Percentiles rank a stretch among this genome's conserved stretches.
phyloP scores from a whole-genome alignment of 2,329 filamentous ascomycete species.

The Aureobasidium sp. region DNA sequence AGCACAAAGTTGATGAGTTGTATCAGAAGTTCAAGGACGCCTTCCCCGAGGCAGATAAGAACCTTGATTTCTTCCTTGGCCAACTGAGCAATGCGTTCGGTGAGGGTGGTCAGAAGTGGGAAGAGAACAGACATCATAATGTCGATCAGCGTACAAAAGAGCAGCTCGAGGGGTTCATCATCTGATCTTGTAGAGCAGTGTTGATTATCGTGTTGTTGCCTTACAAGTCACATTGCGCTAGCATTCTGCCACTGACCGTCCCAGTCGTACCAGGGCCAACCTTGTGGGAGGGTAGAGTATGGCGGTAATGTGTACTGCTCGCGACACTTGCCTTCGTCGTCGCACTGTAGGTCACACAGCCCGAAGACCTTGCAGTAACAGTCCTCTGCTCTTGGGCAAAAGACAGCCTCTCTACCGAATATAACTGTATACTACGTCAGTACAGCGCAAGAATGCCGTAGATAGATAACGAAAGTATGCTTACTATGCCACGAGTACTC shows the following conservation, averaged over 20 bases:
- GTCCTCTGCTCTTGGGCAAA: conserved; percentile 54
- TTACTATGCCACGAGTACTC: conserved; percentile 53
- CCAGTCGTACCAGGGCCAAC: conserved; percentile 57
- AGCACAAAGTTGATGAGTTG: conserved; percentile 26
- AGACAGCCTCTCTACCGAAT: conserved; percentile 30
- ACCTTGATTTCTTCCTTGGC: conserved; percentile 31
- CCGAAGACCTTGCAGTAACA: conserved; percentile 67
- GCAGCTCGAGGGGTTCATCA: neutral
- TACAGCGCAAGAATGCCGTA: neutral
- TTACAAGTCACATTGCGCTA: neutral
- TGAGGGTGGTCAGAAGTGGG: conserved; percentile 27
- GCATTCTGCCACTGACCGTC: conserved; percentile 28
- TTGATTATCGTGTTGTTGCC: neutral
- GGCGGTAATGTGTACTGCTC: conserved; percentile 54
- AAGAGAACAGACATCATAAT: conserved; percentile 29
- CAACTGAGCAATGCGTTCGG: conserved; percentile 30
- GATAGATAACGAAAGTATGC: neutral
- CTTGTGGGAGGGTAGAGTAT: conserved; percentile 51
- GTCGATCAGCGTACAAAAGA: conserved; percentile 2
- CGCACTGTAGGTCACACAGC: conserved; percentile 45
- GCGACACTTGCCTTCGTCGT: conserved; percentile 42
- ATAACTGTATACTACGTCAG: conserved; percentile 8
- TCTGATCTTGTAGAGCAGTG: neutral
- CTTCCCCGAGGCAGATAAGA: conserved; percentile 27
- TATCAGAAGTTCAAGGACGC: conserved; percentile 26